Base-by-base conservation (phyloP, 148 eudicot species). In the Polygonum maritimum region DNA sequence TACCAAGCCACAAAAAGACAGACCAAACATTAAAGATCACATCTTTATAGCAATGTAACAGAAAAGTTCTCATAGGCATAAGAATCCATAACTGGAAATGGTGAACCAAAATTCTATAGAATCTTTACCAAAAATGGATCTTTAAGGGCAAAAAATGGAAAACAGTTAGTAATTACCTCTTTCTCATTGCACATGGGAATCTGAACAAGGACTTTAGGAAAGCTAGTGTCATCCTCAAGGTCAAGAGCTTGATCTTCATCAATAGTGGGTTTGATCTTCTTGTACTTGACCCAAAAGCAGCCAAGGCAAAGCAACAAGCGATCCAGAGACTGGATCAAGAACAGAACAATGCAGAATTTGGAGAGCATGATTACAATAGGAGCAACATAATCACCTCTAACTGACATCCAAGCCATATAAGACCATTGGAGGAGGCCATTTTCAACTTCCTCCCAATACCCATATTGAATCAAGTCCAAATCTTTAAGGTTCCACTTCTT, bases 341-440 rank as follows among this genome's bases (percentile, higher is more conserved):
- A 54, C 60, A 54, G 60, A 19, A n/a, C 60, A 54, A 54, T 54
- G 60, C 60, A 54, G 26, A 54, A 54, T n/a, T 54, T 54, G 10
- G 60, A 54, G 22, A 54, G 60, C 60, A 54, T 18, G 60, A 54
- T 54, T 21, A 54, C 60, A 54, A 2, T 26, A 54, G 60, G 60
- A n/a, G 60, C 60, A 54, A 54, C 60, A 54, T 54, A 54, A n/a
- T 54, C 60, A n/a, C 26, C 60, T 8, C 60, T 54, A 8, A 54
- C n/a, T 54, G 60, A 54, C 60, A 54, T 54, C 60, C 60, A 54
- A n/a, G 60, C 60, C 60, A 54, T 54, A 5, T 54, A 54, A n/a
- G 60, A 54, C 60, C 60, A 54, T 54, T 54, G 60, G 22, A 54
- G 60, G 60, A 54, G 60, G n/a, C 21, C 21, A n/a, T 21, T 54